Percentiles rank a stretch among this genome's conserved stretches.
phyloP scores from a whole-genome alignment of 1,284 basidiomycete genomes.

The Mycosarcoma mackinlayi region DNA sequence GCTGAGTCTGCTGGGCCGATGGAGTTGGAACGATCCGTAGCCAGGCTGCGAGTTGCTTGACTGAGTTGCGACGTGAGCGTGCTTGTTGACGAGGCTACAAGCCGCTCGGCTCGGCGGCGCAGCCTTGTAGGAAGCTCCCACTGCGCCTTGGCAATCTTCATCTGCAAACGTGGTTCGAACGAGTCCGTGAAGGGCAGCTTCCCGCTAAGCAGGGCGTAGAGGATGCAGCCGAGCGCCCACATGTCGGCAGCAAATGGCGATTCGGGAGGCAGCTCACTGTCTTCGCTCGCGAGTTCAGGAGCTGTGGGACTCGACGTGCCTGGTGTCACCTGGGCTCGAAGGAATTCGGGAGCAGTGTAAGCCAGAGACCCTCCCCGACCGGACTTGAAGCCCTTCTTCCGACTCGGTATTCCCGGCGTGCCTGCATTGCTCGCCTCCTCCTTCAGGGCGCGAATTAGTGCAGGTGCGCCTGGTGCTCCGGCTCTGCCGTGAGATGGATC shows the following conservation, averaged over 20 bases:
- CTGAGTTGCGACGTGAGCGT: conserved; percentile 28
- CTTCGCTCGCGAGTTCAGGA: conserved; percentile 9
- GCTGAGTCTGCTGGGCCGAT: conserved; percentile 9
- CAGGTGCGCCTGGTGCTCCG: conserved; percentile 14
- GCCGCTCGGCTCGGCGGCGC: conserved; percentile 41
- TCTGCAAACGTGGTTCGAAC: conserved; percentile 61
- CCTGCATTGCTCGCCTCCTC: conserved; percentile 10
- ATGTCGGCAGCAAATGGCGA: conserved; percentile 60
- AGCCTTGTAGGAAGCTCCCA: conserved; percentile 58
- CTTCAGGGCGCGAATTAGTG: conserved; percentile 41
- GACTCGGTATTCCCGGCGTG: background rate
- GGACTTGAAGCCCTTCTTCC: conserved; percentile 12
- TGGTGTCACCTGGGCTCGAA: conserved; percentile 32
- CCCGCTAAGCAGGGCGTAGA: conserved; percentile 59
- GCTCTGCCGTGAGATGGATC: conserved; percentile 13
- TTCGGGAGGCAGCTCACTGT: conserved; percentile 15
- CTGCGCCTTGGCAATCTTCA: conserved; percentile 59
- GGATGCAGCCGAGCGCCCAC: conserved; percentile 63
- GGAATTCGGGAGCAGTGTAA: conserved; percentile 59
- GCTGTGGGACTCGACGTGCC: conserved; percentile 23
- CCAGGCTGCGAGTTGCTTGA: conserved; percentile 18
- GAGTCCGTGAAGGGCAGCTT: conserved; percentile 56
- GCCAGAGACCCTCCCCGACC: conserved; percentile 56
- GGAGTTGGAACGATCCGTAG: conserved; percentile 17
- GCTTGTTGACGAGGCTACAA: conserved; percentile 23